Percentiles rank a stretch among this genome's conserved stretches.
Evolutionary conservation across 257 asterid species (phyloP).

Genomic region (Scutellaria minor): DNA sequence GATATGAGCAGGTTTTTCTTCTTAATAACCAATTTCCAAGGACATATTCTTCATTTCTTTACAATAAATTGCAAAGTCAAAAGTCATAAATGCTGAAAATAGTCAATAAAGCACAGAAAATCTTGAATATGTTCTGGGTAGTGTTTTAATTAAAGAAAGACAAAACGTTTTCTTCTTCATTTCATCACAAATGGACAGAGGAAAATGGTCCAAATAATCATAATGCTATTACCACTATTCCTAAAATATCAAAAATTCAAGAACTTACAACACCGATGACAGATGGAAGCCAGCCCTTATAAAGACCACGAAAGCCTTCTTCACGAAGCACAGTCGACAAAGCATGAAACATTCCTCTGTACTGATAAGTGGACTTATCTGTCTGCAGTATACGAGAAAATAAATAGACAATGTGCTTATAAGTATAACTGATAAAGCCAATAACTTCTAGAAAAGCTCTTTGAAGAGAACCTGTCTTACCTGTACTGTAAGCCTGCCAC

Average conservation of each 20-base stretch:
- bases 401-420: constrained; percentile 9
- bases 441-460: background rate
- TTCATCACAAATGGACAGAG: constrained; percentile 15
- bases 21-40: constrained; percentile 15
- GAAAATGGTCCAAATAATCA: constrained; percentile 8
- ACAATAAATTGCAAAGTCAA: background rate
- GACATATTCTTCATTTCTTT: background rate
- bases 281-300: constrained; percentile 99
- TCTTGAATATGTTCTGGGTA: background rate
- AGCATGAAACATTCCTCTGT: constrained; percentile 95
- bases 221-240: constrained; percentile 18
- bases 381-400: constrained; percentile 60
- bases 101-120: background rate
- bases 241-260: constrained; percentile 19
- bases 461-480: constrained; percentile 41
- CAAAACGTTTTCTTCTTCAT: constrained; percentile 22
- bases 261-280: constrained; percentile 97
- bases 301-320: constrained; percentile 95
- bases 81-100: constrained; percentile 10
- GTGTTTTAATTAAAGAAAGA: background rate
- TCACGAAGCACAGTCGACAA: constrained; percentile 93
- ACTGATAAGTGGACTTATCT: constrained; percentile 83
- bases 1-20: background rate
- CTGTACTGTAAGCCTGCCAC: constrained; percentile 97
- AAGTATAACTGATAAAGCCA: background rate